phyloP scores from a whole-genome alignment of 2,329 filamentous ascomycete genomes.

The Colletotrichum nymphaeae region DNA sequence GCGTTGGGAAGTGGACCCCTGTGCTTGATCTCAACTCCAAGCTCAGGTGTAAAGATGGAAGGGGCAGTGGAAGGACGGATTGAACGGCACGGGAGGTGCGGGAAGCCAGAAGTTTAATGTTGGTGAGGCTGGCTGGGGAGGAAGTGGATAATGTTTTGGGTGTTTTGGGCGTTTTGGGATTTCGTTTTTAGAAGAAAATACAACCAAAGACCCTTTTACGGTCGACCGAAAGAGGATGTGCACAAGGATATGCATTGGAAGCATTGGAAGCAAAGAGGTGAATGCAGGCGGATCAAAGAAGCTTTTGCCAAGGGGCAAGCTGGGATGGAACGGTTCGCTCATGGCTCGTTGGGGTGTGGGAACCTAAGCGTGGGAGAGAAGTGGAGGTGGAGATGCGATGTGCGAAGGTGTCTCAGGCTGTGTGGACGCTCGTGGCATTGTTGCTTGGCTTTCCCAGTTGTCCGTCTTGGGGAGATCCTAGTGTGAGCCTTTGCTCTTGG shows the following conservation, averaged over 20 bases:
- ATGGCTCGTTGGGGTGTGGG: background rate
- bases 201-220: background rate
- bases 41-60: background rate
- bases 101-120: background rate
- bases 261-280: background rate
- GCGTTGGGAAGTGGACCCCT: background rate
- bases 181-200: background rate
- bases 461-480: too few species aligned
- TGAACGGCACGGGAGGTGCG: background rate
- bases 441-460: slow-evolving; percentile 1
- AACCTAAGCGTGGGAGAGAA: background rate
- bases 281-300: slow-evolving; percentile 19
- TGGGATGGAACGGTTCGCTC: slow-evolving; percentile 2
- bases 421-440: slow-evolving; percentile 5
- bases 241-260: background rate
- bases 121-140: background rate
- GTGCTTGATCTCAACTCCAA: background rate
- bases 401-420: slow-evolving; percentile 6
- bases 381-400: background rate
- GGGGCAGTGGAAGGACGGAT: too few species aligned
- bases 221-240: background rate
- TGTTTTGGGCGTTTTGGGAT: background rate
- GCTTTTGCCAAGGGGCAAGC: slow-evolving; percentile 33
- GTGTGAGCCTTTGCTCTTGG: background rate
- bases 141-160: background rate